Base-by-base conservation (phyloP, 2,329 filamentous ascomycete genomes). In the Diaporthe vaccinii region DNA sequence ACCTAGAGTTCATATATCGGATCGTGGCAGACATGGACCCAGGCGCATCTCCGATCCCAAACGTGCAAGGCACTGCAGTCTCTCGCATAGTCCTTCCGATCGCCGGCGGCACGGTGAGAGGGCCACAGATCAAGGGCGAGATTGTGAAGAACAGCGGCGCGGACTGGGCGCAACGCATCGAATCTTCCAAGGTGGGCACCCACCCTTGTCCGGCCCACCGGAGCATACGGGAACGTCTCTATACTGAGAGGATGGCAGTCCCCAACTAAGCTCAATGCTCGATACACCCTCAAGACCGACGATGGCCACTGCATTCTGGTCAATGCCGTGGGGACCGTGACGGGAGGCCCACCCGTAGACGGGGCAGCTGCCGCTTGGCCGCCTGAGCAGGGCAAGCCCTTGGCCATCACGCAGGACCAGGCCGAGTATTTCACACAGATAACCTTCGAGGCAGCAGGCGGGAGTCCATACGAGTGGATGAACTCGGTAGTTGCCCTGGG, bases 361-460 rank as follows among this genome's bases (percentile, higher is more conserved):
- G 65, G 65, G n/a, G 17, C 31, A 1, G 46, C 31, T 25, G 39
- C 57, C 20, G 58, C 72, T 1, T 68, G 65, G 65, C 65, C 62
- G 1, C 62, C 65, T 7, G 39, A 22, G 59, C 44, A 57, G 7
- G 72, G 59, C 49, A 65, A 41, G 28, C 72, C 59, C 9, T n/a
- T 67, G 59, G 58, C 59, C 22, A 57, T 68, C 5, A 68, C 76
- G 2, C 78, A 79, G 53, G 78, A 79, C 39, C 72, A 78, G 1
- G 78, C 77, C 4, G 78, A 79, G 70, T 79, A 79, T 34, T 79
- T 79, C 36, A 79, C 78, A 0, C 77, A 79, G 20, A 77, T 79
- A 34, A 74, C 71, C 8, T 78, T 79, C 53, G 77, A 79, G 65
- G 78, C 78, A 10, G 73, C 77, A 8, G 77, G 78, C 7, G 44